Percentiles rank a stretch among this genome's conserved stretches.
These are phyloP conservation scores for Candida odintsovae DNA, from an alignment of 805 yeast genomes.

Conservation along the genomic window DNA sequence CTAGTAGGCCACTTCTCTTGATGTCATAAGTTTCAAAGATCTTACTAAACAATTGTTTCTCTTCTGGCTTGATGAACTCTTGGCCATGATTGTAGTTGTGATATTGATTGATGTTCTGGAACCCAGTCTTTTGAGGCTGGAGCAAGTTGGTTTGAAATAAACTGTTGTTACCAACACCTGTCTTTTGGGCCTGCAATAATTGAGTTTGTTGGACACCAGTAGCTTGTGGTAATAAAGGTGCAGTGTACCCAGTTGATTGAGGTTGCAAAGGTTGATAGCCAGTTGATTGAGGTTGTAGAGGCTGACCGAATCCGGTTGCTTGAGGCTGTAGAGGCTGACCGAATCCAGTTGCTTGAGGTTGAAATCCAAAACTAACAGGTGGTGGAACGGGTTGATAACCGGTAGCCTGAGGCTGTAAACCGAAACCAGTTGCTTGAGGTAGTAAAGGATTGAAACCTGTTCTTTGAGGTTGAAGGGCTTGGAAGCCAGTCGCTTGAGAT, in stretches of 20 bases:
- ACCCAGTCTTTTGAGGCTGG: conserved; percentile 25
- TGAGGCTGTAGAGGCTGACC: conserved; percentile 32
- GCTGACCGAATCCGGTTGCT: conserved; percentile 31
- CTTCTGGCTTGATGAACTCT: conserved; percentile 79
- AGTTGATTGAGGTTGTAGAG: conserved; percentile 42
- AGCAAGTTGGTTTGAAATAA: conserved; percentile 30
- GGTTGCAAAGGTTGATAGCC: conserved; percentile 29
- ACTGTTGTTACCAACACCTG: conserved; percentile 45
- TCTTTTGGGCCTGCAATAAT: conserved; percentile 56
- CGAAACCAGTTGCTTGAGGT: conserved; percentile 27
- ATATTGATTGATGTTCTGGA: conserved; percentile 23
- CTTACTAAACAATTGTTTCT: conserved; percentile 78
- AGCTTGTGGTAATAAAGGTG: conserved; percentile 26
- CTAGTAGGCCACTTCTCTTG: conserved; percentile 57
- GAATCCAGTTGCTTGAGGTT: conserved; percentile 27
- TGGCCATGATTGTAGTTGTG: conserved; percentile 32
- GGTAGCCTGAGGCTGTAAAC: conserved; percentile 24
- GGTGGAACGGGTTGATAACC: conserved; percentile 20
- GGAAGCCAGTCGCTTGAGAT: conserved; percentile 22
- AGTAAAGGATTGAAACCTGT: conserved; percentile 29
- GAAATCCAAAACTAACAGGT: conserved; percentile 1
- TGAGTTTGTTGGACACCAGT: conserved; percentile 26
- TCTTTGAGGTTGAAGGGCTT: conserved; percentile 27
- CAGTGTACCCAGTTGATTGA: conserved; percentile 33
- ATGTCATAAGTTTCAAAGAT: conserved; percentile 88